These are phyloP conservation scores for Reticulascus tulasneorum DNA, from an alignment of 2,329 filamentous ascomycete species.

Conservation along the genomic window DNA sequence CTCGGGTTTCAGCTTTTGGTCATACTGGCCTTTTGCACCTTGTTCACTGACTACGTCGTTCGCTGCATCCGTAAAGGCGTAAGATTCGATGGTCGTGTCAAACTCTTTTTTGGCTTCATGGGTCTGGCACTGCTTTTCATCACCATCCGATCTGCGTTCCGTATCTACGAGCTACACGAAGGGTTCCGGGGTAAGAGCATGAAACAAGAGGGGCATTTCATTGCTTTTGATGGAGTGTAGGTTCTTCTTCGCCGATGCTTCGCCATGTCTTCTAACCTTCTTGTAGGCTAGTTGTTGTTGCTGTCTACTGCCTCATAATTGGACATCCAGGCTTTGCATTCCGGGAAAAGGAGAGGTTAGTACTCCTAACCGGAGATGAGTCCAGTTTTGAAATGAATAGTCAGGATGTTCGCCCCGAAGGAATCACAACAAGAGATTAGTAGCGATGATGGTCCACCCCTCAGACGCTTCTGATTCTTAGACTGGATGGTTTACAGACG, in stretches of 20 bases:
- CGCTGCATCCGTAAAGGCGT: constrained; percentile 20
- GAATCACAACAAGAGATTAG: too few species aligned
- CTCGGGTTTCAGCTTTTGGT: constrained; percentile 48
- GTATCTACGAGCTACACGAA: constrained; percentile 54
- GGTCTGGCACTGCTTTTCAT: constrained; percentile 50
- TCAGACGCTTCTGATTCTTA: too few species aligned
- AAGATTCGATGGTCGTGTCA: constrained; percentile 31
- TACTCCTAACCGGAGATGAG: too few species aligned
- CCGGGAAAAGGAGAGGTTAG: not conserved
- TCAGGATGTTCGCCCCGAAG: too few species aligned
- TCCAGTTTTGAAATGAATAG: too few species aligned
- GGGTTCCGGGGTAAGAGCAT: constrained; percentile 50
- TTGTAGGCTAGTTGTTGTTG: constrained; percentile 5
- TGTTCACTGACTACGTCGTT: constrained; percentile 37
- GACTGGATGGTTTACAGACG: too few species aligned
- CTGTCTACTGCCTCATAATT: constrained; percentile 7
- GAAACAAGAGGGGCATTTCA: constrained; percentile 36
- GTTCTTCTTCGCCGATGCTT: not conserved
- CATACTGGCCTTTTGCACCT: constrained; percentile 39
- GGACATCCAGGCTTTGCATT: constrained; percentile 8
- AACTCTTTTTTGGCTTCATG: constrained; percentile 45
- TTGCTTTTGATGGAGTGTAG: constrained; percentile 35
- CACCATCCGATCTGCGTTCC: constrained; percentile 53
- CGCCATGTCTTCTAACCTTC: not conserved
- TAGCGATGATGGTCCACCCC: too few species aligned